Conservation (phyloP, 208 protist species). For the Strigomonas culicis region DNA sequence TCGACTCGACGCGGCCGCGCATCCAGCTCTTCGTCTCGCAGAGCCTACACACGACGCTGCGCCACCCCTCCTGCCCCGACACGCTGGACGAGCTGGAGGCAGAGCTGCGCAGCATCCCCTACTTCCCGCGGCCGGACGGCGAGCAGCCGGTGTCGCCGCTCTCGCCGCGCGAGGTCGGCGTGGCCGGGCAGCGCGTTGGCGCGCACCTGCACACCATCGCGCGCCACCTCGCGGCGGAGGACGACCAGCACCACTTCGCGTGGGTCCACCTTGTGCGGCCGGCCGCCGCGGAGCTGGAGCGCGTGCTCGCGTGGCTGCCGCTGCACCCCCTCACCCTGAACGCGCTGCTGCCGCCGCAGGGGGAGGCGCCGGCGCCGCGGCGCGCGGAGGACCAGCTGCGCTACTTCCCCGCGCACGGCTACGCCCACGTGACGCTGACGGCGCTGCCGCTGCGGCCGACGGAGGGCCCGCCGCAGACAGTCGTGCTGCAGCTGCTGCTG, state of each 20-base stretch:
- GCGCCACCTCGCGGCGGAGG: not conserved
- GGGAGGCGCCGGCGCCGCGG: not conserved
- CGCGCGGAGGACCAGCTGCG: constrained; percentile 29
- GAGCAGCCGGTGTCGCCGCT: no score
- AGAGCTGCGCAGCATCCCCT: no score
- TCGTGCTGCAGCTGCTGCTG: constrained; percentile 3
- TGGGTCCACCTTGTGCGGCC: constrained; percentile 36
- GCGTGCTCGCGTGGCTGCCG: constrained; percentile 37
- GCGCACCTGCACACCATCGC: not conserved
- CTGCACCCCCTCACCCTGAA: constrained; percentile 34
- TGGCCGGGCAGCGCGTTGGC: no score
- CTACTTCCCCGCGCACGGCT: constrained; percentile 56
- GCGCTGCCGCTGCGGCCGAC: constrained; percentile 13
- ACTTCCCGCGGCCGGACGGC: no score
- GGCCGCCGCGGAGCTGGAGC: constrained; percentile 16
- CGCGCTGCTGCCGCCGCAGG: constrained; percentile 10
- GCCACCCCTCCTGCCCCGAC: no score
- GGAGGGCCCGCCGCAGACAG: not conserved
- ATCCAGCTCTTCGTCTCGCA: no score
- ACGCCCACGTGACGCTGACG: constrained; percentile 34
- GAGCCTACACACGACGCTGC: no score
- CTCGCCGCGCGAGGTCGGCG: no score
- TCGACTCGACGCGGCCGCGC: no score
- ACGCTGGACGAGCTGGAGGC: no score
- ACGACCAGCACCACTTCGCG: constrained; percentile 11